These are phyloP conservation scores for Parathielavia appendiculata DNA, from an alignment of 495 filamentous ascomycete genomes.

Conservation along the genomic window DNA sequence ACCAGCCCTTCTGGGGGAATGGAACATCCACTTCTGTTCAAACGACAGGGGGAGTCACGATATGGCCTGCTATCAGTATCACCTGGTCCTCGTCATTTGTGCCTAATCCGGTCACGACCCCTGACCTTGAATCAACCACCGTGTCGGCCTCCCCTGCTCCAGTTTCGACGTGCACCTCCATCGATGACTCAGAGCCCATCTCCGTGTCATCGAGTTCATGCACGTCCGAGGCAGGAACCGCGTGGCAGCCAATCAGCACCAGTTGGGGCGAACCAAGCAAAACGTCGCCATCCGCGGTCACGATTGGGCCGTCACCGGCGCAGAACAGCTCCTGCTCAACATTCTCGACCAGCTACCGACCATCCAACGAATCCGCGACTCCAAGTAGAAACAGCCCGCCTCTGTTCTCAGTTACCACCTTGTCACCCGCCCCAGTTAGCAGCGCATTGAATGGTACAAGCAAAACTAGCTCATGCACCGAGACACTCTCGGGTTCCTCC, in stretches of 20 bases:
- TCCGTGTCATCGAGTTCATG: conserved; percentile 8
- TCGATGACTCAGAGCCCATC: no score
- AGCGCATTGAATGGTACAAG: not conserved
- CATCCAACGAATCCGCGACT: not conserved
- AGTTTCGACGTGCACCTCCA: not conserved
- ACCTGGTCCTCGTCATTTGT: not conserved
- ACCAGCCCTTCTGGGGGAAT: not conserved
- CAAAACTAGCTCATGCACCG: not conserved
- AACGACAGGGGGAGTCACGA: conserved; percentile 18
- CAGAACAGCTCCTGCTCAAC: conserved; percentile 11
- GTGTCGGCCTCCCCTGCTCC: not conserved
- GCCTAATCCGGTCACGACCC: not conserved
- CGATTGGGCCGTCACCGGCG: conserved; percentile 10
- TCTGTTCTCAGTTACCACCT: not conserved
- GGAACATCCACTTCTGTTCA: conserved; percentile 1
- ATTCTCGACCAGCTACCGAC: conserved; percentile 1
- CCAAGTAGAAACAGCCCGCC: not conserved
- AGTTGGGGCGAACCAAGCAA: not conserved
- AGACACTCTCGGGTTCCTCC: not conserved
- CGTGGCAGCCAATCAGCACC: not conserved
- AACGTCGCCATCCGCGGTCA: conserved; percentile 5
- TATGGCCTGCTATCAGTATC: conserved; percentile 12
- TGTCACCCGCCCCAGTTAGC: not conserved
- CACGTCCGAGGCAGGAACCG: conserved; percentile 1
- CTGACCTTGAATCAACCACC: not conserved